These are phyloP conservation scores for Pseudopyricularia cyperi DNA, from an alignment of 2,329 filamentous ascomycete species.

Conservation along the genomic window DNA sequence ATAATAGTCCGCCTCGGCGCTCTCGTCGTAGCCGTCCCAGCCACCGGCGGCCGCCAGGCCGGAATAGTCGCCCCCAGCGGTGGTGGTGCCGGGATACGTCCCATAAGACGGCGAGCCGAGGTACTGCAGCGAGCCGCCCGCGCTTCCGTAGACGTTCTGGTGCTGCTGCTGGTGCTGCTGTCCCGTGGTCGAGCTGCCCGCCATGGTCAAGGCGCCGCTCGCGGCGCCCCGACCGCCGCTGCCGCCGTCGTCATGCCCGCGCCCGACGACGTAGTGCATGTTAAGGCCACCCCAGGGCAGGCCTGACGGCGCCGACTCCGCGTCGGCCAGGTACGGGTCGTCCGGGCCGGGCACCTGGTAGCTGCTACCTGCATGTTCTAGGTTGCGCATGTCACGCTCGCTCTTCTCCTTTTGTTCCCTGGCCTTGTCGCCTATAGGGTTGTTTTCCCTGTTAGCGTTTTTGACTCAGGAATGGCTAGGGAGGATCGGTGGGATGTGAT, in stretches of 20 bases:
- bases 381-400: conserved; percentile 51
- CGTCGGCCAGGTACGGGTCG: conserved; percentile 39
- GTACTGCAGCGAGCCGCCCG: background rate
- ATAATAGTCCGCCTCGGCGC: conserved; percentile 8
- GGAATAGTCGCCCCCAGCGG: background rate
- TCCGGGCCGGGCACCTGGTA: conserved; percentile 43
- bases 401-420: conserved; percentile 53
- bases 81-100: too few species aligned
- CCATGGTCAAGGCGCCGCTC: conserved; percentile 12
- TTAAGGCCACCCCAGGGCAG: conserved; percentile 61
- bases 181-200: conserved; percentile 16
- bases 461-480: too few species aligned
- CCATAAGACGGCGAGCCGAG: background rate
- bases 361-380: conserved; percentile 47
- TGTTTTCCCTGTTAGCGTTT: too few species aligned
- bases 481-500: background rate
- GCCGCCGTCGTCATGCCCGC: conserved; percentile 36
- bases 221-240: conserved; percentile 19
- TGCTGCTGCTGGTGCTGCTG: background rate
- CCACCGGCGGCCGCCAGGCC: background rate
- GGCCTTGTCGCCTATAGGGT: conserved; percentile 54
- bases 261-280: conserved; percentile 38
- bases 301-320: conserved; percentile 41
- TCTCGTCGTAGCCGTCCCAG: background rate
- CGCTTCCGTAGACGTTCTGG: too few species aligned